Base-by-base conservation (phyloP, 352 stramenopile species). In the Pythium monospermum region DNA sequence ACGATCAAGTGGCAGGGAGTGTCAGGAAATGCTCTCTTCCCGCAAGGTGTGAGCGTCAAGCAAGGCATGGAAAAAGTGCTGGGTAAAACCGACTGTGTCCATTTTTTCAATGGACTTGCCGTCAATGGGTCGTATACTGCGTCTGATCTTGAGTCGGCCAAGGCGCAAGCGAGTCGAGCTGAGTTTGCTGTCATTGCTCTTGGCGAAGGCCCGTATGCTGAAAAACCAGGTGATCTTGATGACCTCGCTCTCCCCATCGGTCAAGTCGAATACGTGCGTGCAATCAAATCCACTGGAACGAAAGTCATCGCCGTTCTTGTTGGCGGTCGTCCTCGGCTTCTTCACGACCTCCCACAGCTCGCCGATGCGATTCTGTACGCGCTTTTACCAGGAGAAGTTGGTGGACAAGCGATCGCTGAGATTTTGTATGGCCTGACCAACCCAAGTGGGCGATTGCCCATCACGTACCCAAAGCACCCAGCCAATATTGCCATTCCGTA, bases 1-100 rank as follows among this genome's bases (percentile, higher is more conserved):
- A 83, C 83, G 2, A 66, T 92, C 38, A 71, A 85, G 30, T 97
- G 88, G 88, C 66, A 74, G 48, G 66, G 66, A 18, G 41, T 27
- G 1, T 59, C 54, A 0, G 61, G 61, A 3, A 74, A 71, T 47
- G n/a, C 61, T 1, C 6, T 59, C 12, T 74, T 71, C 39, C 45
- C 60, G 2, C 40, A 57, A 21, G 63, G 66, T 6, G 39, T 66
- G 13, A 57, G 49, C 16, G 52, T 74, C 37, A 59, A 57, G 25
- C 16, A 62, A 43, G 66, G 51, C 13, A 26, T 74, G 16, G 42
- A 65, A 28, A 39, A 40, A 7, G 19, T 40, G 10, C 6, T 18
- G 6, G 35, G 10, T 21, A n/a, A 5, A 19, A 15, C 30, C 15
- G 30, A 15, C 30, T 15, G 30, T 35, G 19, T 55, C 6, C 35